phyloP scores from a whole-genome alignment of 768 basidiomycete species.

The Stropharia rugosoannulata region DNA sequence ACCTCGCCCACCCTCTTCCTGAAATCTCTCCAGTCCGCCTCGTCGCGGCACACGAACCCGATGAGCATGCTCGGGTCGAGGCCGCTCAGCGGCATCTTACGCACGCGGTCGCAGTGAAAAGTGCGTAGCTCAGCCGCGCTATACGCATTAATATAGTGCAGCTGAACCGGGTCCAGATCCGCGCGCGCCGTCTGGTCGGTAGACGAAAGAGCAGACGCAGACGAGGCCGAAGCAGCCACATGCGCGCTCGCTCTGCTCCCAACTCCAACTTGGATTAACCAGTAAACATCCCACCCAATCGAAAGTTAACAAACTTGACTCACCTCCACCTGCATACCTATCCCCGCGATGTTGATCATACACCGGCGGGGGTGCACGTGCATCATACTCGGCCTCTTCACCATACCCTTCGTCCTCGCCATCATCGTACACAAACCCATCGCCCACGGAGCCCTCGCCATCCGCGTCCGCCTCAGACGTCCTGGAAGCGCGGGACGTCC shows the following conservation, averaged over 20 bases:
- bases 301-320: no score
- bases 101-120: slow-evolving; percentile 95
- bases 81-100: slow-evolving; percentile 90
- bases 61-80: slow-evolving; percentile 97
- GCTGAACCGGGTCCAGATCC: slow-evolving; percentile 45
- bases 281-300: no score
- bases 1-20: slow-evolving; percentile 72
- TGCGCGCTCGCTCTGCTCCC: no score
- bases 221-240: no score
- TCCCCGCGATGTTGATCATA: slow-evolving; percentile 12
- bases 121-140: slow-evolving; percentile 70
- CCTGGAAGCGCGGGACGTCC: not conserved
- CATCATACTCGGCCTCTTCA: not conserved
- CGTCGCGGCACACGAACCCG: slow-evolving; percentile 84
- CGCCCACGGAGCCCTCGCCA: not conserved
- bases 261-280: no score
- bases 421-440: not conserved
- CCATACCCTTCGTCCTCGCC: not conserved
- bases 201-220: not conserved
- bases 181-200: not conserved
- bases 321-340: no score
- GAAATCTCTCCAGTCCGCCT: slow-evolving; percentile 86
- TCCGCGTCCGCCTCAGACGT: not conserved
- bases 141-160: slow-evolving; percentile 77
- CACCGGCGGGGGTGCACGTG: slow-evolving; percentile 20